These are phyloP conservation scores for Purpureocillium lavendulum DNA, from an alignment of 2,329 filamentous ascomycete species.

Conservation along the genomic window DNA sequence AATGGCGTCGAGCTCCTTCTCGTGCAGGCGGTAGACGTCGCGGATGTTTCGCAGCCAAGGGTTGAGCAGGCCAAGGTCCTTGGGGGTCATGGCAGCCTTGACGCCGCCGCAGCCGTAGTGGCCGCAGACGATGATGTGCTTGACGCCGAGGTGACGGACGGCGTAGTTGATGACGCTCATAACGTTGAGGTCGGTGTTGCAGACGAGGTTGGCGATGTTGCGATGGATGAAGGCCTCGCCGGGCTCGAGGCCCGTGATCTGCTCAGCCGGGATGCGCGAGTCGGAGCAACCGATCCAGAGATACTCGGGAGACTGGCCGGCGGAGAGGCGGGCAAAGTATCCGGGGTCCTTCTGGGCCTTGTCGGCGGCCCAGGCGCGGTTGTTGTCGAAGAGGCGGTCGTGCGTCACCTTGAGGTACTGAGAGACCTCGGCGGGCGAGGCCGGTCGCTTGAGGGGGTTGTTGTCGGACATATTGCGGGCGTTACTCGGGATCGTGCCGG, in stretches of 20 bases:
- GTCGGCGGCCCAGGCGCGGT: slow-evolving; percentile 55
- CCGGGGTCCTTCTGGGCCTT: slow-evolving; percentile 50
- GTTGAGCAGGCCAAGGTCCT: slow-evolving; percentile 63
- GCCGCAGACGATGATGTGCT: slow-evolving; percentile 72
- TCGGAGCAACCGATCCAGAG: slow-evolving; percentile 90
- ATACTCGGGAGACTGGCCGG: slow-evolving; percentile 62
- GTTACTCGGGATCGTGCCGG: not conserved
- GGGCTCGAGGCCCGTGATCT: slow-evolving; percentile 73
- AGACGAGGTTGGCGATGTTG: slow-evolving; percentile 87
- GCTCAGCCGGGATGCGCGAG: slow-evolving; percentile 84
- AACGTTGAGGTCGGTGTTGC: slow-evolving; percentile 70
- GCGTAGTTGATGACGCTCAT: slow-evolving; percentile 82
- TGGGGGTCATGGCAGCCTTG: slow-evolving; percentile 64
- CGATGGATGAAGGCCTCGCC: slow-evolving; percentile 91
- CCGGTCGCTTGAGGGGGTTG: not conserved
- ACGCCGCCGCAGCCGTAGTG: slow-evolving; percentile 74
- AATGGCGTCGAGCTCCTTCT: slow-evolving; percentile 60
- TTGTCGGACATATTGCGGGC: slow-evolving; percentile 1
- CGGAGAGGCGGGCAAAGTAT: slow-evolving; percentile 56
- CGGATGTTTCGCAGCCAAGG: slow-evolving; percentile 69
- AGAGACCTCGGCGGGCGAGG: slow-evolving; percentile 5
- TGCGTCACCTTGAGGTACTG: slow-evolving; percentile 54
- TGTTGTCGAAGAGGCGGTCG: slow-evolving; percentile 61
- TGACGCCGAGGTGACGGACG: slow-evolving; percentile 70
- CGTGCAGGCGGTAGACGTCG: slow-evolving; percentile 65